Conservation (phyloP, 352 stramenopile genomes). For the Elongisporangium prolatum region DNA sequence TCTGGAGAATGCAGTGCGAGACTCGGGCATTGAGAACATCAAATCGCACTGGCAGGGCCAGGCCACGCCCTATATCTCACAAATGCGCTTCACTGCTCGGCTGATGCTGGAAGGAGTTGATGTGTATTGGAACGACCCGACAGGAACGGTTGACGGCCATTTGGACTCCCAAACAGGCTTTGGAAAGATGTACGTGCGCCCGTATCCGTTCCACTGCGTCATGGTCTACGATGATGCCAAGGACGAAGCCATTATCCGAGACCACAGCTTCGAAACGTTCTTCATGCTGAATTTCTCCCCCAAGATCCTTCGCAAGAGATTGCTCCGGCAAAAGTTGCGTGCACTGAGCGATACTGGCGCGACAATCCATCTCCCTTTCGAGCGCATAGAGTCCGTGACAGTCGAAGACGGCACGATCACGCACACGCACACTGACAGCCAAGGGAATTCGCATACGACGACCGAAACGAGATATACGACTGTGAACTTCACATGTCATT, state of each 20-base stretch:
- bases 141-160: conserved; percentile 24
- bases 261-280: conserved; percentile 21
- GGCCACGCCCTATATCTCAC: conserved; percentile 16
- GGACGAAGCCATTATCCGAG: conserved; percentile 33
- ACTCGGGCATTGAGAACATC: conserved; percentile 28
- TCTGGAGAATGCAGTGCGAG: conserved; percentile 24
- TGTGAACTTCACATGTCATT: conserved; percentile 31
- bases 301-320: conserved; percentile 15
- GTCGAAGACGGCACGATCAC: conserved; percentile 30
- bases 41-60: conserved; percentile 31
- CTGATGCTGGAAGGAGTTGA: conserved; percentile 38
- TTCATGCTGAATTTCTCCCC: conserved; percentile 34
- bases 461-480: conserved; percentile 18
- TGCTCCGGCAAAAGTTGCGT: conserved; percentile 28
- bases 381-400: conserved; percentile 23
- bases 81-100: conserved; percentile 19
- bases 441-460: conserved; percentile 12
- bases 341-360: conserved; percentile 13
- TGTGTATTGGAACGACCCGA: conserved; percentile 32
- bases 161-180: conserved; percentile 36
- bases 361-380: conserved; percentile 26
- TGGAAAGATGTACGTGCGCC: conserved; percentile 40
- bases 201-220: conserved; percentile 50
- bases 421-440: conserved; percentile 10
- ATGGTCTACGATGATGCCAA: conserved; percentile 46